phyloP scores from a whole-genome alignment of 805 yeast species.

The Kluyveromyces lactis region DNA sequence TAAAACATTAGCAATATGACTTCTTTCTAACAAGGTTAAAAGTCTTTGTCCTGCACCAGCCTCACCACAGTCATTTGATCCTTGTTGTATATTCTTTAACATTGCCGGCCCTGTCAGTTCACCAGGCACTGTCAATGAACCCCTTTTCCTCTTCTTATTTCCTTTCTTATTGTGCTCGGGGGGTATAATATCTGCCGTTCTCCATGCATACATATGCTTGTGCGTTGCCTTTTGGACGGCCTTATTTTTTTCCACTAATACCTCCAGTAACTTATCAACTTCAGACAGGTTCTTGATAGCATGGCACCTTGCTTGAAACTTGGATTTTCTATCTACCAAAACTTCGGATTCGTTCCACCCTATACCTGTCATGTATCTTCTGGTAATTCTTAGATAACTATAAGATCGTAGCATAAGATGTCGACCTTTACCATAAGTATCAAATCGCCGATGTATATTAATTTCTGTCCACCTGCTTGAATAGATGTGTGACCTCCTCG shows the following conservation, averaged over 20 bases:
- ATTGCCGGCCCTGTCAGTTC: background rate
- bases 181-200: slow-evolving; percentile 32
- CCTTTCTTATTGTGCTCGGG: slow-evolving; percentile 6
- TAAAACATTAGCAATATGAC: slow-evolving; percentile 43
- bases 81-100: slow-evolving; percentile 36
- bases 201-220: slow-evolving; percentile 70
- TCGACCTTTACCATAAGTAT: too few relatives aligned
- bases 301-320: slow-evolving; percentile 57
- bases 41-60: slow-evolving; percentile 62
- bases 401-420: background rate
- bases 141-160: slow-evolving; percentile 8
- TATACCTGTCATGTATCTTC: background rate
- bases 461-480: too few relatives aligned
- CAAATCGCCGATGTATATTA: too few relatives aligned
- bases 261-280: slow-evolving; percentile 34
- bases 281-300: slow-evolving; percentile 33
- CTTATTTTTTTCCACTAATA: slow-evolving; percentile 39
- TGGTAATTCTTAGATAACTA: background rate
- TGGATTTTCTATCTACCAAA: slow-evolving; percentile 46
- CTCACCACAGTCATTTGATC: slow-evolving; percentile 65
- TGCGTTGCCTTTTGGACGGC: slow-evolving; percentile 53
- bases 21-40: slow-evolving; percentile 43
- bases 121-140: slow-evolving; percentile 4
- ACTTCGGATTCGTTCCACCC: slow-evolving; percentile 37
- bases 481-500: too few relatives aligned